Conservation (phyloP, 1,284 basidiomycete genomes). For the Pholiota adiposa region DNA sequence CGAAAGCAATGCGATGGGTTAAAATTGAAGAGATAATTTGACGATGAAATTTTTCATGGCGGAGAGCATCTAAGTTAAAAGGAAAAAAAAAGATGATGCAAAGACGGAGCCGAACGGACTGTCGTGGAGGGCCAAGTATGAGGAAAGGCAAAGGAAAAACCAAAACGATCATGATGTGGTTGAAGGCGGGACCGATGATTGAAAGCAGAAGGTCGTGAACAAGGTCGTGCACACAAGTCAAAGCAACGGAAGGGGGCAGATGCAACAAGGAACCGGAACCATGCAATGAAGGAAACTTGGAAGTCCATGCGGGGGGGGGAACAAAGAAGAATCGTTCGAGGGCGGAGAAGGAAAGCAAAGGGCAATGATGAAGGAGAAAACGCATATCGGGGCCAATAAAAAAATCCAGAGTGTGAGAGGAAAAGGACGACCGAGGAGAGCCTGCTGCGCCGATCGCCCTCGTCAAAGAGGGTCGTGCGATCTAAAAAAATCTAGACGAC, state of each 20-base stretch:
- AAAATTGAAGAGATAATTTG: slow-evolving; percentile 16
- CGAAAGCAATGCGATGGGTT: slow-evolving; percentile 25
- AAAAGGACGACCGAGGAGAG: slow-evolving; percentile 7
- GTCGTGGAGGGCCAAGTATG: not conserved
- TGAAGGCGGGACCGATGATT: slow-evolving; percentile 8
- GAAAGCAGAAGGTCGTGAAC: slow-evolving; percentile 13
- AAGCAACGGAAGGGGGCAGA: slow-evolving; percentile 9
- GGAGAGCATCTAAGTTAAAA: slow-evolving; percentile 20
- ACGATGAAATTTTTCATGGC: slow-evolving; percentile 8
- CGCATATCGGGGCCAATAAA: slow-evolving; percentile 2
- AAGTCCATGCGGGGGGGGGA: slow-evolving; percentile 15
- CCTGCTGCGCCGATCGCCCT: slow-evolving; percentile 4
- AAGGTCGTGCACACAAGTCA: slow-evolving; percentile 9
- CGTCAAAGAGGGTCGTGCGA: not conserved
- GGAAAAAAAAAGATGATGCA: slow-evolving; percentile 11
- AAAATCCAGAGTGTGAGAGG: not conserved
- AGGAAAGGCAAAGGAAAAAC: slow-evolving; percentile 5
- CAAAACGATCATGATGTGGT: slow-evolving; percentile 9
- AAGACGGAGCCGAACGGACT: not conserved
- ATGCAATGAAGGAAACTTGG: slow-evolving; percentile 19
- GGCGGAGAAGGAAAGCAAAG: not conserved
- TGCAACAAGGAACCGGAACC: slow-evolving; percentile 16
- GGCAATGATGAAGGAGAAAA: not conserved
- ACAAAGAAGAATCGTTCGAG: not conserved
- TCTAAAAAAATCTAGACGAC: not conserved